Evolutionary conservation across 2,329 filamentous ascomycete genomes (phyloP).

Genomic region (Fusarium metavorans): DNA sequence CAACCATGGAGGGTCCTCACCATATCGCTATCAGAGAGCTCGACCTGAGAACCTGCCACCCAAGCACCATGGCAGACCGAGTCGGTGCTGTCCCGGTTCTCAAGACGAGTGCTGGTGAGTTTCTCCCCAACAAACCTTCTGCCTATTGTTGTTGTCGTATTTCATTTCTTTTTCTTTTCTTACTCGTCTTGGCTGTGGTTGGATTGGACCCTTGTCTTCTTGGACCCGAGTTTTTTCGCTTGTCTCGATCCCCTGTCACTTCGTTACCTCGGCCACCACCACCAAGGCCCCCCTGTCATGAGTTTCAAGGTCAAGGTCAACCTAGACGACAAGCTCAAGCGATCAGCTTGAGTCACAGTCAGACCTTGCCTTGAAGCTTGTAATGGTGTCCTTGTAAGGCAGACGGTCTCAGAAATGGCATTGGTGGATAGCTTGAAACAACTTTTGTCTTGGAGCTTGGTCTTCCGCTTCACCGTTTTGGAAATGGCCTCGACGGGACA

Average conservation of each 20-base stretch:
- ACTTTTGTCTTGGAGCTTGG: slow-evolving; percentile 1
- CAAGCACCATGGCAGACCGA: slow-evolving; percentile 63
- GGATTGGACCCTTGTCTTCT: slow-evolving; percentile 18
- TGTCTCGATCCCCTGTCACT: slow-evolving; percentile 22
- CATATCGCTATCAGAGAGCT: slow-evolving; percentile 60
- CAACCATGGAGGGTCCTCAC: slow-evolving; percentile 47
- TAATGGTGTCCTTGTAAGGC: neutral
- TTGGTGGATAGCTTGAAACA: neutral
- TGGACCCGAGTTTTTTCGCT: slow-evolving; percentile 18
- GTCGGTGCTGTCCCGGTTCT: slow-evolving; percentile 69
- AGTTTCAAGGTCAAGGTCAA: neutral
- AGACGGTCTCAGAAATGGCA: neutral
- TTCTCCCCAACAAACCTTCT: slow-evolving; percentile 20
- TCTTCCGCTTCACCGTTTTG: neutral
- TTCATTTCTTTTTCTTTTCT: slow-evolving; percentile 13
- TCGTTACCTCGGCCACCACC: slow-evolving; percentile 39
- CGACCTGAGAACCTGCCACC: slow-evolving; percentile 61
- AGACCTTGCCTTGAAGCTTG: neutral
- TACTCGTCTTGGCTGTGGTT: slow-evolving; percentile 1
- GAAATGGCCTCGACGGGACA: neutral
- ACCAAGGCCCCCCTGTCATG: slow-evolving; percentile 16
- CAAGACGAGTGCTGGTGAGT: slow-evolving; percentile 71
- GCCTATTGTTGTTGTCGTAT: slow-evolving; percentile 12
- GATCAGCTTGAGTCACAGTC: neutral
- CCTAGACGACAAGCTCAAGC: neutral